A percentile compares a stretch with the other conserved stretches of the same genome.
Conservation (phyloP, 2,329 filamentous ascomycete species). For the Pseudofabraea citricarpa region DNA sequence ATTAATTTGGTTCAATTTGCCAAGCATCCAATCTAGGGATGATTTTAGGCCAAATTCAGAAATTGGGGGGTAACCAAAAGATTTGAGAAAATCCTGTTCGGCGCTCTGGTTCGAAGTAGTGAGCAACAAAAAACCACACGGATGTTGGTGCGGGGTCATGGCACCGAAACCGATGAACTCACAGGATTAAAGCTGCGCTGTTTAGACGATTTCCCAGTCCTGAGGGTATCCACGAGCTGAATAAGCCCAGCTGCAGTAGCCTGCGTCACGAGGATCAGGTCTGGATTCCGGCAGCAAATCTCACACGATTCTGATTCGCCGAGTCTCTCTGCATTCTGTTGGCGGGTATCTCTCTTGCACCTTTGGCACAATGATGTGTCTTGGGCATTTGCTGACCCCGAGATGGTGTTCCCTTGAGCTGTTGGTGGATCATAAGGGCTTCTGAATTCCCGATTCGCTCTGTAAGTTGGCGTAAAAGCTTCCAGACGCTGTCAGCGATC, state of each 20-base stretch:
- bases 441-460: background rate
- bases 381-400: slow-evolving; percentile 3
- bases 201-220: slow-evolving; percentile 20
- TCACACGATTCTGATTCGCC: slow-evolving; percentile 14
- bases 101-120: slow-evolving; percentile 4
- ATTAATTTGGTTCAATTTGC: slow-evolving; percentile 23
- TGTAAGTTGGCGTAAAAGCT: background rate
- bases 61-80: slow-evolving; percentile 19
- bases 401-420: background rate
- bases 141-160: slow-evolving; percentile 2
- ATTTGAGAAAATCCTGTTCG: background rate
- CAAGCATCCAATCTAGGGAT: slow-evolving; percentile 23
- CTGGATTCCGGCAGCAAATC: slow-evolving; percentile 17
- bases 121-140: slow-evolving; percentile 10
- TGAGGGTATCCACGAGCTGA: slow-evolving; percentile 23
- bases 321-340: slow-evolving; percentile 7
- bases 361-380: slow-evolving; percentile 17
- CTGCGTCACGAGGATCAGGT: slow-evolving; percentile 16
- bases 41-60: slow-evolving; percentile 21
- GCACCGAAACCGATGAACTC: slow-evolving; percentile 16
- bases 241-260: slow-evolving; percentile 22
- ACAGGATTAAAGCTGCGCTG: slow-evolving; percentile 20
- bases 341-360: slow-evolving; percentile 17
- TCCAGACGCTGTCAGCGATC: too few species aligned
- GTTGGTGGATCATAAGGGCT: background rate